These are phyloP conservation scores for Calonectria hawksworthii DNA, from an alignment of 2,329 filamentous ascomycete genomes.

Conservation along the genomic window DNA sequence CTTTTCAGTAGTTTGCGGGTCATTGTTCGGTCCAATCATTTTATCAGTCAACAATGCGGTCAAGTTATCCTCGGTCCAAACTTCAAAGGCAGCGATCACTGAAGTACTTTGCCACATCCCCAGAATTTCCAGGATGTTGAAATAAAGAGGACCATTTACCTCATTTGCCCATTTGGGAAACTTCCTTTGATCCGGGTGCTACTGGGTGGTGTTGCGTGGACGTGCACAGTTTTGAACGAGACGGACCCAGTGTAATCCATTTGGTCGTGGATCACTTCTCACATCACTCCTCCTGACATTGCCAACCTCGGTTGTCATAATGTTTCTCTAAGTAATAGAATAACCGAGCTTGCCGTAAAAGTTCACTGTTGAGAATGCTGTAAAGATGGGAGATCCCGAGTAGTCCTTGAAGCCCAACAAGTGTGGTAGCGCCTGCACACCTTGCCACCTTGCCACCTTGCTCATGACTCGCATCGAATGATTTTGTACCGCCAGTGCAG, in stretches of 20 bases:
- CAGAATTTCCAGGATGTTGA: background rate
- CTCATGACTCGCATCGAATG: background rate
- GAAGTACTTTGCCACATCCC: conserved; percentile 18
- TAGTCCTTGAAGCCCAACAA: background rate
- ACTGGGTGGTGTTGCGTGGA: conserved; percentile 15
- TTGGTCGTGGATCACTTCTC: conserved; percentile 24
- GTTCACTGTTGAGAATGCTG: background rate
- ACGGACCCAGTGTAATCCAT: conserved; percentile 22
- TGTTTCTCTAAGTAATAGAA: background rate
- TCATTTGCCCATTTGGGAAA: conserved; percentile 31
- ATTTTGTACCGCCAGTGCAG: background rate
- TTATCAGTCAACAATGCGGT: conserved; percentile 18
- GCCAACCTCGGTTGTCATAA: conserved; percentile 34
- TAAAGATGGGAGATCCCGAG: background rate
- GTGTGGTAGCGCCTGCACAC: background rate
- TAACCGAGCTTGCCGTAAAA: conserved; percentile 19
- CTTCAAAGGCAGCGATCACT: conserved; percentile 1
- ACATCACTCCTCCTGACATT: background rate
- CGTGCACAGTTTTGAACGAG: conserved; percentile 21
- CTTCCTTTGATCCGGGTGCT: conserved; percentile 40
- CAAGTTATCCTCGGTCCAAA: conserved; percentile 40
- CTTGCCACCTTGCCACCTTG: background rate
- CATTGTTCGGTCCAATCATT: conserved; percentile 21
- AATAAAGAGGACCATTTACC: conserved; percentile 14
- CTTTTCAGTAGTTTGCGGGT: background rate